phyloP scores from a whole-genome alignment of 2,329 filamentous ascomycete genomes.

The Harringtonia aguacate region DNA sequence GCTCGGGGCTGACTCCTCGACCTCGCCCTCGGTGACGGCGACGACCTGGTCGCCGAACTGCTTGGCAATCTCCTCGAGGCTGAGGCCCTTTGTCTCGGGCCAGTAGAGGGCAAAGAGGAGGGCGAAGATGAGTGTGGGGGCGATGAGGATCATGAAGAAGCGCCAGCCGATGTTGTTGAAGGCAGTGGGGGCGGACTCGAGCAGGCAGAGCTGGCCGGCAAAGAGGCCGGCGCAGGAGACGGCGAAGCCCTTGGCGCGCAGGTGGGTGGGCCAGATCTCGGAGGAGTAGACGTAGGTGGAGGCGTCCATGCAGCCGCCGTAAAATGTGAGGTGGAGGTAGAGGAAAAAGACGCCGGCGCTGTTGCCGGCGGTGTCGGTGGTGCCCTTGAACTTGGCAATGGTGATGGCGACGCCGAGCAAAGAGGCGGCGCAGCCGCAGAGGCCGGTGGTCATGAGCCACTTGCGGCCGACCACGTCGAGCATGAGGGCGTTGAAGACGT shows the following conservation, averaged over 20 bases:
- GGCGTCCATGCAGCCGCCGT: neutral
- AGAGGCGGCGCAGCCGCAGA: neutral
- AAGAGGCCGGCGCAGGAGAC: conserved; percentile 13
- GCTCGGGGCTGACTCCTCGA: no score
- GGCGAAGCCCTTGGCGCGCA: conserved; percentile 41
- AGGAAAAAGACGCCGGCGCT: conserved; percentile 1
- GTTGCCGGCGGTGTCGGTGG: neutral
- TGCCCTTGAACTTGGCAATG: neutral
- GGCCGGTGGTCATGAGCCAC: neutral
- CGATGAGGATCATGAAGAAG: conserved; percentile 4
- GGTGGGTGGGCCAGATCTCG: conserved; percentile 42
- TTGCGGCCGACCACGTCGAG: conserved; percentile 3
- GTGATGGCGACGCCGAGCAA: neutral
- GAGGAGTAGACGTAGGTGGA: conserved; percentile 28
- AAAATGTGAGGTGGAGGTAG: neutral
- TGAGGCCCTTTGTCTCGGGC: neutral
- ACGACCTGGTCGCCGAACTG: no score
- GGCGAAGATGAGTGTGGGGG: neutral
- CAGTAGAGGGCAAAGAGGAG: neutral
- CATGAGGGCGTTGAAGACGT: neutral
- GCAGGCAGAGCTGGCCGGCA: conserved; percentile 1
- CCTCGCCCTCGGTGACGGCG: no score
- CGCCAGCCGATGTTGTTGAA: conserved; percentile 2
- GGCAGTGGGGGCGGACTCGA: neutral
- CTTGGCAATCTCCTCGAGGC: no score